phyloP scores from a whole-genome alignment of 176 grass and related monocot species.

The Avena eriantha region DNA sequence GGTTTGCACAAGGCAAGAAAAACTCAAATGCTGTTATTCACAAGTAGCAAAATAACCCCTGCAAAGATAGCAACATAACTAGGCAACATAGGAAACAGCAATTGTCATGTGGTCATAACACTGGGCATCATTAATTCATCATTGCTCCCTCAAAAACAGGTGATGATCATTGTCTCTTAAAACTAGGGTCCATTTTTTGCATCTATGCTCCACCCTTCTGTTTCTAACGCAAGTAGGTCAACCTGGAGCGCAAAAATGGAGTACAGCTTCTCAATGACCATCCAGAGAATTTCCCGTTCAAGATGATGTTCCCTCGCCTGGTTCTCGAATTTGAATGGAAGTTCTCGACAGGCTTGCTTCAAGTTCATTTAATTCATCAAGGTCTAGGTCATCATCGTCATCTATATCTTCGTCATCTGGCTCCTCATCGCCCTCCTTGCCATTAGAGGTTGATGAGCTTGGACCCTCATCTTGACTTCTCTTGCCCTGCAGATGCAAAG shows the following conservation, averaged over 20 bases:
- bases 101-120: slow-evolving; percentile 31
- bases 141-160: slow-evolving; percentile 22
- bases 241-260: slow-evolving; percentile 45
- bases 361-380: slow-evolving; percentile 94
- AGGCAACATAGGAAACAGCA: slow-evolving; percentile 6
- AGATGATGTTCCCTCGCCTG: slow-evolving; percentile 57
- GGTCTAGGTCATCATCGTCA: slow-evolving; percentile 81
- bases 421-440: slow-evolving; percentile 59
- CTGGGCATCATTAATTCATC: slow-evolving; percentile 19
- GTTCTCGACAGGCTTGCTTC: slow-evolving; percentile 87
- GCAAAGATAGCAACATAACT: slow-evolving; percentile 36
- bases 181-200: slow-evolving; percentile 42
- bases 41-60: slow-evolving; percentile 44
- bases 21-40: slow-evolving; percentile 53
- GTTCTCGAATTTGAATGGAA: slow-evolving; percentile 82
- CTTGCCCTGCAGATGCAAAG: slow-evolving; percentile 49
- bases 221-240: slow-evolving; percentile 32
- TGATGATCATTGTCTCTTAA: slow-evolving; percentile 30
- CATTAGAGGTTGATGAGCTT: slow-evolving; percentile 64
- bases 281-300: slow-evolving; percentile 33
- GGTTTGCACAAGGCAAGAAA: slow-evolving; percentile 12
- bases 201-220: slow-evolving; percentile 41
- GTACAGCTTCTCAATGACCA: slow-evolving; percentile 12
- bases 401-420: slow-evolving; percentile 52
- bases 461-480: slow-evolving; percentile 50